phyloP scores from a whole-genome alignment of 2,329 filamentous ascomycete genomes.

The Nannizziopsis arthrosporioides region DNA sequence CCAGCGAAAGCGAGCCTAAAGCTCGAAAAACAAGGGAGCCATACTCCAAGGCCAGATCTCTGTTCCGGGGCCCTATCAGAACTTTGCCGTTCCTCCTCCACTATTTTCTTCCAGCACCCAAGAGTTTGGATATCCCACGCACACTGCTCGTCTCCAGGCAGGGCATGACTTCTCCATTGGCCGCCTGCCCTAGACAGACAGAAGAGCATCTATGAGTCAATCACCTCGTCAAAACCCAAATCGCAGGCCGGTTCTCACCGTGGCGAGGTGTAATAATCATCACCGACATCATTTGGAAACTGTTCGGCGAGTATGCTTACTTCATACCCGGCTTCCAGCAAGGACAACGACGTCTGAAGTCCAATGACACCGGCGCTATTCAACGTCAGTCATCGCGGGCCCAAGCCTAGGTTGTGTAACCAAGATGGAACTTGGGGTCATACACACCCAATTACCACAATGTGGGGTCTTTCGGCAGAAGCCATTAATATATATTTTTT shows the following conservation, averaged over 20 bases:
- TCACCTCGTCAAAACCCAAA: background rate
- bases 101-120: conserved; percentile 28
- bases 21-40: background rate
- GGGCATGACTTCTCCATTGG: conserved; percentile 38
- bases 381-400: background rate
- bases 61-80: conserved; percentile 18
- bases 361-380: conserved; percentile 37
- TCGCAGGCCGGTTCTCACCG: conserved; percentile 23
- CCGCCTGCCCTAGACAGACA: conserved; percentile 35
- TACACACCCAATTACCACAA: conserved; percentile 1
- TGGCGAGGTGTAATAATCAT: conserved; percentile 34
- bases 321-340: conserved; percentile 31
- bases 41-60: conserved; percentile 16
- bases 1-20: background rate
- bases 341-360: conserved; percentile 35
- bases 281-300: conserved; percentile 30
- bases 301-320: conserved; percentile 36
- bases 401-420: background rate
- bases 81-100: conserved; percentile 21
- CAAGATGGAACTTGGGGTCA: too few relatives aligned
- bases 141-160: conserved; percentile 24
- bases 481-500: background rate
- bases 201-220: conserved; percentile 4
- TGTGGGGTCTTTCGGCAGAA: background rate
- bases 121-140: conserved; percentile 37